Evolutionary conservation across 2,329 filamentous ascomycete genomes (phyloP), one percentile per base, ranked within the genome.

Genomic region (Penicillium crustosum): DNA sequence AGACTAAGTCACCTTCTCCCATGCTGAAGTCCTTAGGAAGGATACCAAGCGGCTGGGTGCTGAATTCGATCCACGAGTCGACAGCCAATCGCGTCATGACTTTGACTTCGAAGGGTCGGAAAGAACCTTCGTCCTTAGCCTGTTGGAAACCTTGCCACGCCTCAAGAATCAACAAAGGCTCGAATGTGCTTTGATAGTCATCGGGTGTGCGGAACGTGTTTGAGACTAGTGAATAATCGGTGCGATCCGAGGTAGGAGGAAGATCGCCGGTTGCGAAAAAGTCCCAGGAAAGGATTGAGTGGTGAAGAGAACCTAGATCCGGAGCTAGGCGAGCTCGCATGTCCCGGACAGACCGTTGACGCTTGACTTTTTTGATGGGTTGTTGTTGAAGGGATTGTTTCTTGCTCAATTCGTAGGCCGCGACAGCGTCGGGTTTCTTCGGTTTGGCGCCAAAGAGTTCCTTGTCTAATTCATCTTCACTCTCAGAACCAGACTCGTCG

Each of bases 141-240:
- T 91, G 93, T 50, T 95, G 88, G 72, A 99, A 94, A 5, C 90
- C 90, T 70, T 95, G 90, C 94, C 94, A 99, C 31, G 93, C 93
- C 79, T 99, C 94, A 27, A 96, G 88, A 31, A 94, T 86, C 35
- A 99, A 82, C 23, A 99, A 81, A 6, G 93, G 93, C 64, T 95
- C 88, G 74, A 99, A 99, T 0, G 92, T 96, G 58, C 86, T 82
- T 72, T 95, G 90, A 72, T 99, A 99, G 49, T 90, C 87, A 43
- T 79, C 78, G 0, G 92, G 89, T 65, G 91, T 87, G 29, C 80
- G 75, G 75, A 96, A 99, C 0, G 85, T 86, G 60, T 90, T 88
- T 6, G 89, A 87, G 12, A 99, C 93, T 53, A 86, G 81, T 47
- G 83, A 86, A 69, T 93, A 96, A 44, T 86, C 82, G 48, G 87